Evolutionary conservation across 495 filamentous ascomycete species (phyloP), one percentile per base, ranked within the genome.

Genomic region (Staphylotrichum longicolle): DNA sequence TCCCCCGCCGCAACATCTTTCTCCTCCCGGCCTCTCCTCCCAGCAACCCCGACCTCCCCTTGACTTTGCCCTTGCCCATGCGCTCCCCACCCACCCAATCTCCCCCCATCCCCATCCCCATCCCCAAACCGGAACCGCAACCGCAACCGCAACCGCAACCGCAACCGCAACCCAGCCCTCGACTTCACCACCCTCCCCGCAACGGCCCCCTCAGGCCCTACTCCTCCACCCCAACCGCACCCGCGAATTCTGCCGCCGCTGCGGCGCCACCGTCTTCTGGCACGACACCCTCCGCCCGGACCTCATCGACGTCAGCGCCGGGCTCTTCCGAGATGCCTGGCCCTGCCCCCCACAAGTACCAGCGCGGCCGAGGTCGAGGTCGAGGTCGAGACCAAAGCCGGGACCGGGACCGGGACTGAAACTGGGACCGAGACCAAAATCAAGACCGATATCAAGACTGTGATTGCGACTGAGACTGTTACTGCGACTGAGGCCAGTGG

Each of bases 201-300:
- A 34, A n/a, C 6, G 9, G 49, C 27, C 72, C 54, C 1, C 33
- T 88, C 67, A 77, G 73, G 58, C 71, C 60, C 27, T 86, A 87
- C 69, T 67, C 74, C 7, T 86, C 83, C 63, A 83, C 83, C 3
- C 77, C 0, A 76, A 76, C 2, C 80, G 85, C 3, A 76, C 75
- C 45, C 76, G 88, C n/a, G 81, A 87, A 54, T 90, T 89, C 66
- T 91, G 88, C 67, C 64, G 70, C 1, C 63, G 54, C 5, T 91
- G 88, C 66, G 87, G 87, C 2, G 87, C 87, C 1, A 87, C 80
- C 0, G 79, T 86, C 1, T 90, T 89, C 69, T 91, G 84, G 83
- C 82, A 85, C 68, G 79, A 80, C 45, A 72, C 77, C 33, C 70
- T 71, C 63, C 78, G 86, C 40, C 81, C 83, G 2, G 74, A 77